Percentiles rank a stretch among this genome's conserved stretches.
phyloP scores from a whole-genome alignment of 2,329 filamentous ascomycete species.

The Thelonectria olida region DNA sequence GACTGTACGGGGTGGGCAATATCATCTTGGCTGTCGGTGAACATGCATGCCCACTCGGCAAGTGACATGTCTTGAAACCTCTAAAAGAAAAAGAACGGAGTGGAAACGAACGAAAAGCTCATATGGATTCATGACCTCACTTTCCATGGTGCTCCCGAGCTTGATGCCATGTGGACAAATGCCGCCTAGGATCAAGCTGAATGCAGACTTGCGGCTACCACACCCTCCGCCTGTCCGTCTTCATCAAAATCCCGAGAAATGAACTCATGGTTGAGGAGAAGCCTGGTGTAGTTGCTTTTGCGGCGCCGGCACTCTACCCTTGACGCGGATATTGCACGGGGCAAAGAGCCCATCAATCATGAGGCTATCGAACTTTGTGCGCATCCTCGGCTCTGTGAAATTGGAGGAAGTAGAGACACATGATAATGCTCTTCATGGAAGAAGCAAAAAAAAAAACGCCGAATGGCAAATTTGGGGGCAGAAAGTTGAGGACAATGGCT shows the following conservation, averaged over 20 bases:
- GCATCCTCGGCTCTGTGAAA: background rate
- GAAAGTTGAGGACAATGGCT: background rate
- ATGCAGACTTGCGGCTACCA: constrained; percentile 9
- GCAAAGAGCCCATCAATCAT: background rate
- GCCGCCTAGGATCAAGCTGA: background rate
- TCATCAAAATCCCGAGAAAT: background rate
- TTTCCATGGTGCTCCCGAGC: background rate
- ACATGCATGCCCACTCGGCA: background rate
- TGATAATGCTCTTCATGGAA: background rate
- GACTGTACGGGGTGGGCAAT: background rate
- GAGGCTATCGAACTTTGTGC: background rate
- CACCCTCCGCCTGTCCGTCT: background rate
- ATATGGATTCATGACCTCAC: background rate
- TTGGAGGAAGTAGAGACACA: background rate
- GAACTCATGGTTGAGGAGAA: background rate
- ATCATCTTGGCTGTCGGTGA: constrained; percentile 1
- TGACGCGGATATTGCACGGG: background rate
- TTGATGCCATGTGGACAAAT: background rate
- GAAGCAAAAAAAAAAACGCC: background rate
- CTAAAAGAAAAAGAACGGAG: background rate
- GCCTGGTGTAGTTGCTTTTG: background rate
- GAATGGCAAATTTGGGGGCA: background rate
- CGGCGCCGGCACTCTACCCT: background rate
- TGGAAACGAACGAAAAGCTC: background rate
- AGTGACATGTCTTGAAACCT: background rate